Base-by-base conservation (phyloP, 169 alveolate species). In the Plasmodium inui region DNA sequence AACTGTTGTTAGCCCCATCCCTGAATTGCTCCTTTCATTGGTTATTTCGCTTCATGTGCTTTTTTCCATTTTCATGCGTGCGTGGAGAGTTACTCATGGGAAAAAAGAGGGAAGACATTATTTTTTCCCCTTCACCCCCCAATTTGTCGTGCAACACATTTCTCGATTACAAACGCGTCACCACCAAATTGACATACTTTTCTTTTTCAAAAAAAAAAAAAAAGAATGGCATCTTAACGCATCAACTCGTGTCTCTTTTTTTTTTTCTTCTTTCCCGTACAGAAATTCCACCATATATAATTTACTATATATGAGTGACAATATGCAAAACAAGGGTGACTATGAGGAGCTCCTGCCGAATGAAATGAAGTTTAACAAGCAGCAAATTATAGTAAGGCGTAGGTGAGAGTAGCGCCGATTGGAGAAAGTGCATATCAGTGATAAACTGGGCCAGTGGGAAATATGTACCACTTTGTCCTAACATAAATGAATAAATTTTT, bases 281-380 rank as follows among this genome's bases (percentile, higher is more conserved):
- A 86, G 93, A 74, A 55, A 57, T 39, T 76, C 84, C 41, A 86
- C 88, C 41, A 79, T 88, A 57, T 67, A 88, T 61, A 88, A 88
- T 88, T 28, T 88, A 50, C 70, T 89, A 61, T 19, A 89, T 22
- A 89, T 79, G 57, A 89, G 94, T 55, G 94, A 89, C 70, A 89
- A 67, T 79, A 89, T 89, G 94, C 89, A 89, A 67, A 89, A 67
- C 89, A 89, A 78, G 72, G 57, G 84, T 37, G 94, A 78, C 70
- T 89, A 89, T 26, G 76, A 79, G 26, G 89, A 61, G 61, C 41
- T 78, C 28, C 50, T 89, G 50, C 61, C 94, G 8, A 37, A 26
- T 26, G 89, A 89, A 44, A 79, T 89, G 89, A 37, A 19, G 22
- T 67, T 89, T 32, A 57, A 89, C 94, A 89, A 79, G 53, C 57